Percentiles rank a stretch among this genome's conserved stretches.
These are phyloP conservation scores for Eleusine coracana DNA, from an alignment of 176 grass and related monocot species.

Conservation along the genomic window DNA sequence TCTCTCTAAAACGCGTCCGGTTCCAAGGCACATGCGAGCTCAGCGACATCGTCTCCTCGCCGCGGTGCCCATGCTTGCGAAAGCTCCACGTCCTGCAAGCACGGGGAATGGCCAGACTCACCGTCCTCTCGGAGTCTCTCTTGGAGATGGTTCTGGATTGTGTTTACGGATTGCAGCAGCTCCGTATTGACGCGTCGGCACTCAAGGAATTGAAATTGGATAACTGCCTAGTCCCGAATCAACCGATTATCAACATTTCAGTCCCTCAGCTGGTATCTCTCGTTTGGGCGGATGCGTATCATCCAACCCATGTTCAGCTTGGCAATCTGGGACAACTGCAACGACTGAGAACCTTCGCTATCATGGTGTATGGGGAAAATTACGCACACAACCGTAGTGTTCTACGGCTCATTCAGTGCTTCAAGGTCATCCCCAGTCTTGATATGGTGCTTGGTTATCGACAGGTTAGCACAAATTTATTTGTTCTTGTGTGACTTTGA, in stretches of 20 bases:
- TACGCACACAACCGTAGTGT: neutral
- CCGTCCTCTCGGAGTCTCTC: neutral
- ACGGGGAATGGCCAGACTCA: neutral
- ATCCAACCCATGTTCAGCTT: neutral
- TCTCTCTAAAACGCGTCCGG: neutral
- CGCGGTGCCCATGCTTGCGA: neutral
- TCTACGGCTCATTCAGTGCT: neutral
- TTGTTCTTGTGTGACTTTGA: neutral
- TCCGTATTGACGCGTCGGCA: neutral
- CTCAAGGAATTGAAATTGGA: neutral
- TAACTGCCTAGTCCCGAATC: fast-evolving
- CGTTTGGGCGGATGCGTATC: neutral
- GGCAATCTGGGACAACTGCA: neutral
- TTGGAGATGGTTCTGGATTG: neutral
- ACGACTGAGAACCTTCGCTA: fast-evolving
- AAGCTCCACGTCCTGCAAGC: neutral
- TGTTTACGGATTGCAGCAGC: neutral
- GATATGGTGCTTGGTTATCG: fast-evolving
- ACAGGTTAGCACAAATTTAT: neutral
- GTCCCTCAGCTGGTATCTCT: neutral
- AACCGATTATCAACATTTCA: neutral
- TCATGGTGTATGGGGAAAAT: neutral
- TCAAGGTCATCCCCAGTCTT: neutral
- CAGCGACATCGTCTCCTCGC: neutral
- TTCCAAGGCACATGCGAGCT: neutral